Base-by-base conservation (phyloP, 805 yeast genomes). In the Kodamaea kaohsiungensis region DNA sequence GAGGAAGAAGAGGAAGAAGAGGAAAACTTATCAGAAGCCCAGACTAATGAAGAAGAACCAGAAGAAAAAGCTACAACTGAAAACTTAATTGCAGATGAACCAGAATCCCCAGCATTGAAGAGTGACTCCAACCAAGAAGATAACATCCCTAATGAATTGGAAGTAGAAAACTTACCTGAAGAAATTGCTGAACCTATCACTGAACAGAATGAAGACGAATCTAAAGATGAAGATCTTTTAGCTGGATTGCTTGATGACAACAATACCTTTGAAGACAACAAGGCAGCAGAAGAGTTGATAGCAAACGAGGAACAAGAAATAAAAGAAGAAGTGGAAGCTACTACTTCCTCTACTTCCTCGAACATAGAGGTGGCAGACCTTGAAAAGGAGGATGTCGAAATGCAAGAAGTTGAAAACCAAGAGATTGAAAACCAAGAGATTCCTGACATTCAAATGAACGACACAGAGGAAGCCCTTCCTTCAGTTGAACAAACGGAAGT, bases 291-390 rank as follows among this genome's bases (percentile, higher is more conserved):
- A 18, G 53, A 55, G 42, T 35, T 30, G 35, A 30, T 30, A 30
- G 8, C 55, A 19, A 40, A 63, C 59, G 27, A 64, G 72, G n/a
- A 61, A 61, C 47, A 50, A 54, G 25, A 55, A 57, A 43, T 57
- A 59, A 19, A 51, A 18, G 48, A 9, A 12, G 33, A 27, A 13
- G 17, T 27, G n/a, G 48, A 17, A 27, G 46, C 13, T 7, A 39
- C 43, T 17, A 15, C 18, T 2, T 16, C 43, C 3, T n/a, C 43
- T 17, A 15, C 18, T 2, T 16, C 43, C 3, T n/a, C 46, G 27
- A 42, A 42, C 27, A 10, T 12, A 18, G 46, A 42, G 18, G 5
- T 10, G 19, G 19, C 42, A 16, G 42, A 38, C 17, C 17, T 16
- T 40, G 45, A 19, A 13, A 25, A 27, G 17, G 27, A 38, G 6